Evolutionary conservation across 495 filamentous ascomycete species (phyloP), one percentile per base, ranked within the genome.

Genomic region (Ramalina intermedia): DNA sequence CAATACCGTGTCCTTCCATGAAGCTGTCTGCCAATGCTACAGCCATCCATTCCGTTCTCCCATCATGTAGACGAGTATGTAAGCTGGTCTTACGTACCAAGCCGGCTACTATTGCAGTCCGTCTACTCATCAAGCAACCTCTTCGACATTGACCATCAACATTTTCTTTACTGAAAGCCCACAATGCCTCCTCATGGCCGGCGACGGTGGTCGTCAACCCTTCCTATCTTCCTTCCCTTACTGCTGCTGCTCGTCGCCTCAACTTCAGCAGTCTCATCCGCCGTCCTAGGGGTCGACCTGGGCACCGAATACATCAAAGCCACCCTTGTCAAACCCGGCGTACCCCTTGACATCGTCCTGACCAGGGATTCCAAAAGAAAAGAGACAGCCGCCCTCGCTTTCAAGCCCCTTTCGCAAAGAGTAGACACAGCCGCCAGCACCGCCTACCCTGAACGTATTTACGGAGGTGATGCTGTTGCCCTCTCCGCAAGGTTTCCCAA

Each of bases 351-450:
- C 60, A 96, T 99, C 55, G 88, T 99, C 61, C 75, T 95, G 47
- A 95, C 86, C n/a, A 96, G 96, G 63, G 91, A 99, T 65, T 96
- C 91, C 35, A 85, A 93, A 63, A 82, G 91, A 57, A 99, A 99
- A 70, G 93, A 99, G 62, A 74, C 71, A 18, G 85, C 90, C 4
- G 89, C 88, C 40, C 80, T 96, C 56, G 84, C 86, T 29, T 96
- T 99, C 74, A 99, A 96, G 63, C 86, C 88, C 38, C 69, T 75
- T 17, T 70, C 71, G 65, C 69, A 69, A 60, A 51, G 61, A 37
- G 41, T 44, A 9, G 41, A 57, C 47, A 67, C 73, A 27, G 69
- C 66, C 47, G 68, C 76, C 51, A 71, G 75, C 26, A 69, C 71
- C 33, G 57, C 62, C 13, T 94, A 84, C 62, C 93, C 91, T 13